These are phyloP conservation scores for Suillus lakei DNA, from an alignment of 768 basidiomycete species.

Conservation along the genomic window DNA sequence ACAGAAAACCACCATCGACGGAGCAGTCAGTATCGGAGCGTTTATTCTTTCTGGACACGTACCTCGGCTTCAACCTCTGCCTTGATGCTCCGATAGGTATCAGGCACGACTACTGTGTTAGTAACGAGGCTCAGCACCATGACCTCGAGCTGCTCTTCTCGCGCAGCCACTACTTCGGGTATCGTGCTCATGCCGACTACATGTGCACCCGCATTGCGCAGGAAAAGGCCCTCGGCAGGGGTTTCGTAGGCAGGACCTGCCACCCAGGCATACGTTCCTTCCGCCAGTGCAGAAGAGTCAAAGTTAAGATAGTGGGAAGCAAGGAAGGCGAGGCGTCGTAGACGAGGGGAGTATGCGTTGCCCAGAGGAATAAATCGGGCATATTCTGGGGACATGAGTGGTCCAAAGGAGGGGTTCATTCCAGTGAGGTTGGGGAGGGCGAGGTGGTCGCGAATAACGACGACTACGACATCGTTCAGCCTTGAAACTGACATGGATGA, in stretches of 20 bases:
- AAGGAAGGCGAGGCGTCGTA: constrained; percentile 76
- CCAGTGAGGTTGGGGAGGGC: constrained; percentile 80
- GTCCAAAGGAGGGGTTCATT: constrained; percentile 81
- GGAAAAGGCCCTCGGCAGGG: constrained; percentile 81
- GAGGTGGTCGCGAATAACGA: constrained; percentile 84
- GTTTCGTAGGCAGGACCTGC: constrained; percentile 91
- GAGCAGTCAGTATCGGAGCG: neutral
- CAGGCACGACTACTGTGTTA: constrained; percentile 80
- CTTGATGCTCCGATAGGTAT: constrained; percentile 66
- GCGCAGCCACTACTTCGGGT: constrained; percentile 83
- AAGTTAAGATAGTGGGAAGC: constrained; percentile 69
- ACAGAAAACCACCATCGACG: constrained; percentile 11
- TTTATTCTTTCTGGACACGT: constrained; percentile 18
- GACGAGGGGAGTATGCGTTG: constrained; percentile 74
- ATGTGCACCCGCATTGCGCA: constrained; percentile 76
- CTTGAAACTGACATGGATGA: neutral
- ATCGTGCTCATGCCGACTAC: constrained; percentile 96
- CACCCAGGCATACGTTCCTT: constrained; percentile 91
- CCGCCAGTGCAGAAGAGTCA: constrained; percentile 59
- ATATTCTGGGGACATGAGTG: constrained; percentile 56
- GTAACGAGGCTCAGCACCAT: constrained; percentile 86
- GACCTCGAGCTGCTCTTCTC: constrained; percentile 75
- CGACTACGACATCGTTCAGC: constrained; percentile 52
- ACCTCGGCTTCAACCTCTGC: constrained; percentile 84
- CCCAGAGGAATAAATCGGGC: constrained; percentile 86